These are phyloP conservation scores for Cyberlindnera misumaiensis DNA, from an alignment of 805 yeast genomes.

Conservation along the genomic window DNA sequence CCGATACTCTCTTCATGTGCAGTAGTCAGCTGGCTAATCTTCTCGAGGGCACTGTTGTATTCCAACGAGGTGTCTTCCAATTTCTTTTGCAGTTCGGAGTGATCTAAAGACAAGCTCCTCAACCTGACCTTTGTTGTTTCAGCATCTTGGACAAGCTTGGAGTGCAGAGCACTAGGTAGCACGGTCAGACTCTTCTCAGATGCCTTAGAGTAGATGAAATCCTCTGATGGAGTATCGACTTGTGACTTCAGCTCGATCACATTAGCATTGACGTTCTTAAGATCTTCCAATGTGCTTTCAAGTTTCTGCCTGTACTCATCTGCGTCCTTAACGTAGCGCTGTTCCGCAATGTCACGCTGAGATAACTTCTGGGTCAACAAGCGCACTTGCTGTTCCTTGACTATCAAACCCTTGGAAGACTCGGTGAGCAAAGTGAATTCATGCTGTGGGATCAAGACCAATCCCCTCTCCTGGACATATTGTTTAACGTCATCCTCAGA, in stretches of 20 bases:
- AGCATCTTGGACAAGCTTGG: conserved; percentile 5
- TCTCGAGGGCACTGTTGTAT: no score
- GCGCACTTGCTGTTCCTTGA: conserved; percentile 2
- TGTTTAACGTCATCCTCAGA: conserved; percentile 22
- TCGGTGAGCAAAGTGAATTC: conserved; percentile 13
- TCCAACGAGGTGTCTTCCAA: background rate
- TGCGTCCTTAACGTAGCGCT: conserved; percentile 16
- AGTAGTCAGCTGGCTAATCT: background rate
- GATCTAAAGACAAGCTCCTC: background rate
- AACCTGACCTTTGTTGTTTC: background rate
- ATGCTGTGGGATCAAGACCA: conserved; percentile 22
- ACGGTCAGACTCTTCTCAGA: conserved; percentile 11
- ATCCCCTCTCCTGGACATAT: conserved; percentile 25
- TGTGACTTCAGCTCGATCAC: conserved; percentile 4
- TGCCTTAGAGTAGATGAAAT: conserved; percentile 25
- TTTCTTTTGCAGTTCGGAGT: conserved; percentile 1
- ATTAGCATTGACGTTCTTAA: conserved; percentile 1
- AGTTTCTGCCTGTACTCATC: conserved; percentile 18
- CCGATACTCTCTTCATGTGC: background rate
- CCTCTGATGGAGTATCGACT: conserved; percentile 26
- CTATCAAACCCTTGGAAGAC: conserved; percentile 2
- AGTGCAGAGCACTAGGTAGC: conserved; percentile 8
- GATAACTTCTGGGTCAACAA: conserved; percentile 5
- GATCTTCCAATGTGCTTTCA: conserved; percentile 7
- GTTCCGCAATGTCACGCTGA: conserved; percentile 16